A percentile compares a stretch with the other conserved stretches of the same genome.
Evolutionary conservation across 2,329 filamentous ascomycete species (phyloP).

Genomic region (Cryphonectria japonica): DNA sequence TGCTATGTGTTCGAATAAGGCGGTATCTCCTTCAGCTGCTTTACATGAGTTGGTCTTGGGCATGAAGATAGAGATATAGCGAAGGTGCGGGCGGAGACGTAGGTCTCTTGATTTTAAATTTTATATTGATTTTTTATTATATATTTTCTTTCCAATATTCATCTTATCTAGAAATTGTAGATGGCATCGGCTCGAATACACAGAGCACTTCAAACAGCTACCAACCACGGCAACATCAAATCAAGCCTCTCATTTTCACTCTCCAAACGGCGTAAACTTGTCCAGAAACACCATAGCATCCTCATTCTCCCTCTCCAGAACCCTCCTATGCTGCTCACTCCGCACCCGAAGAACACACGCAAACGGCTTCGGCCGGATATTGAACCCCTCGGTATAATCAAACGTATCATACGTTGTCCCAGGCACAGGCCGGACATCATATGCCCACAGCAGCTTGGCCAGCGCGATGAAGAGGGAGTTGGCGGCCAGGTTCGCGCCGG

Average conservation of each 20-base stretch:
- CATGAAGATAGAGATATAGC: too few species aligned
- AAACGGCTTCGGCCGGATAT: constrained; percentile 33
- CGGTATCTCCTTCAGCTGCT: too few species aligned
- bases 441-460: constrained; percentile 51
- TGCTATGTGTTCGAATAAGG: too few species aligned
- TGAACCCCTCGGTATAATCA: constrained; percentile 34
- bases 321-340: constrained; percentile 29
- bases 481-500: constrained; percentile 31
- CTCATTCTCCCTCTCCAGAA: constrained; percentile 29
- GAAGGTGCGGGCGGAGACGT: too few species aligned
- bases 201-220: too few species aligned
- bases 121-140: too few species aligned
- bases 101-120: too few species aligned
- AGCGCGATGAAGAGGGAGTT: constrained; percentile 37
- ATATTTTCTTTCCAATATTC: too few species aligned
- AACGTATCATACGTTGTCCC: constrained; percentile 31
- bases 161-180: too few species aligned
- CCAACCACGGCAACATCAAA: background rate
- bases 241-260: constrained; percentile 12
- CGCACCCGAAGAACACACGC: constrained; percentile 29
- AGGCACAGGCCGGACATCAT: constrained; percentile 36
- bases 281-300: constrained; percentile 28
- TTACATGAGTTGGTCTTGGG: too few species aligned
- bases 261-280: constrained; percentile 32
- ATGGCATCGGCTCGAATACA: too few species aligned